Evolutionary conservation across 306 rosid genomes (phyloP).

Genomic region (Pueraria montana): DNA sequence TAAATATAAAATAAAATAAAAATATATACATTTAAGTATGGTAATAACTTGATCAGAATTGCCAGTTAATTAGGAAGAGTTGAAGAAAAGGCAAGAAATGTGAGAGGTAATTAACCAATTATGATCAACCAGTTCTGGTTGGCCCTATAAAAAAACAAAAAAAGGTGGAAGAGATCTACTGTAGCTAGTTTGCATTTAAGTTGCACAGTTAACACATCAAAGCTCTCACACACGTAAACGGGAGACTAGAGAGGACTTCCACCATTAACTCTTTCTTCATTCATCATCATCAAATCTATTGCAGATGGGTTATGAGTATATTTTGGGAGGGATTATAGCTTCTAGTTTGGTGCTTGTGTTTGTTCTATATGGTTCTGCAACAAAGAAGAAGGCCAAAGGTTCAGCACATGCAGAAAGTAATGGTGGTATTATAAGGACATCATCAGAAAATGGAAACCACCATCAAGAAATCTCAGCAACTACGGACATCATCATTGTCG

Average conservation of each 20-base stretch:
- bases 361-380: slow-evolving; percentile 42
- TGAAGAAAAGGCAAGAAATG: too few relatives aligned
- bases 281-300: neutral
- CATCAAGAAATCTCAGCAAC: slow-evolving; percentile 22
- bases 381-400: slow-evolving; percentile 50
- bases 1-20: too few relatives aligned
- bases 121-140: too few relatives aligned
- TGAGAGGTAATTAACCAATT: too few relatives aligned
- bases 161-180: too few relatives aligned
- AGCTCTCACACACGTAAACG: neutral
- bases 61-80: too few relatives aligned
- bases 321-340: slow-evolving; percentile 60
- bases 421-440: slow-evolving; percentile 27
- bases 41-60: too few relatives aligned
- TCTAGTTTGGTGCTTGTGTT: slow-evolving; percentile 54
- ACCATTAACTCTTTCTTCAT: neutral
- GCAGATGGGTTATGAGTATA: slow-evolving; percentile 61
- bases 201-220: too few relatives aligned
- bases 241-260: neutral
- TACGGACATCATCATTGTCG: slow-evolving; percentile 73
- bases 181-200: neutral
- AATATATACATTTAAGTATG: too few relatives aligned
- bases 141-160: too few relatives aligned
- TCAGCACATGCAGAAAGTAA: slow-evolving; percentile 30
- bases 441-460: slow-evolving; percentile 42